Evolutionary conservation across 1,284 basidiomycete genomes (phyloP), one percentile per base, ranked within the genome.

Genomic region (Phenoliferia sp.): DNA sequence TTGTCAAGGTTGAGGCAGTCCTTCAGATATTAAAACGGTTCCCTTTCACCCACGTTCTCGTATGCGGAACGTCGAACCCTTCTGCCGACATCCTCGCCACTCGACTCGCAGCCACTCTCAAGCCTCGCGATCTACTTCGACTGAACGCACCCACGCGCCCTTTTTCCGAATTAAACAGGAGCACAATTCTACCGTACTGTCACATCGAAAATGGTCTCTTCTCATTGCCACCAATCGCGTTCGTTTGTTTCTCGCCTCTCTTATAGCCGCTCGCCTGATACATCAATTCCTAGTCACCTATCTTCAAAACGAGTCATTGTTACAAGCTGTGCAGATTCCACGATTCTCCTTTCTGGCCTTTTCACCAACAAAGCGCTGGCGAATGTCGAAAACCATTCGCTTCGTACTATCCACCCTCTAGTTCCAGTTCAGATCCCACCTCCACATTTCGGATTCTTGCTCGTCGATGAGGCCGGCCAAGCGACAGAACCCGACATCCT

Each of bases 401-500:
- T 61, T 4, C 44, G 58, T 12, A 44, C 59, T 1, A 60, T 78
- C 19, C 64, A 76, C 65, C 73, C 62, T 26, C 58, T 36, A 29
- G 39, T 60, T 16, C 56, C 19, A 34, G 33, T 15, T 56, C 62
- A 52, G 5, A 62, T 65, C 19, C 56, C 52, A 54, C 57, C 26
- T 19, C 78, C 73, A 17, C 80, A 81, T 61, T 81, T 80, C 73
- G 78, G 76, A 4, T 78, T 78, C 73, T 74, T 80, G 10, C 64
- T 81, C 5, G 69, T 81, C 26, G 80, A 81, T 66, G 80, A 81
- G 70, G 80, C 79, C 0, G 80, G 72, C 12, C 80, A 81, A 74
- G 78, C 76, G 1, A 77, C 76, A 12, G 80, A 81, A 65, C 76
- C 79, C 4, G 80, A 81, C 52, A 64, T 76, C 0, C 64, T 74